Evolutionary conservation across 768 basidiomycete species (phyloP), one percentile per base, ranked within the genome.

Genomic region (Suillus sp.): DNA sequence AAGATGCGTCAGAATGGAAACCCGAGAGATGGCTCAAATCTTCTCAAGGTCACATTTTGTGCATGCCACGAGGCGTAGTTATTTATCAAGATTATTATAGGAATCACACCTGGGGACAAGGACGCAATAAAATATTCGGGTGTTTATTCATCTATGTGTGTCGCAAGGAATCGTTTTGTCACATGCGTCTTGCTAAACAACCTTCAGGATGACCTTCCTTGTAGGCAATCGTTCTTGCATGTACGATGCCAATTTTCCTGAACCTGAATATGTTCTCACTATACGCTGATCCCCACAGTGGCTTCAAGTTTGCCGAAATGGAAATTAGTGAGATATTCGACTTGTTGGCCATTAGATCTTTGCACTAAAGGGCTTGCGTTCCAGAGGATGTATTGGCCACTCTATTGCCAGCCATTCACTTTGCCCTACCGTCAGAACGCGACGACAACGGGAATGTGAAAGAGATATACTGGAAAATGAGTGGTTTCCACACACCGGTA

Each of bases 191-290:
- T 2, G n/a, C 43, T 11, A 25, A 27, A 16, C 32, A 20, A 18
- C 13, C 30, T 51, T 34, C 25, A 82, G 80, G 77, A 74, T 83
- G 77, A 79, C 82, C 7, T 84, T 83, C 70, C 69, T 83, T 35
- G 80, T 78, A 25, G 83, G 83, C n/a, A 72, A 73, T 48, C 70
- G 82, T 61, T 77, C 82, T 2, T 83, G 83, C 71, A 74, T 83
- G 82, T 83, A 62, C 13, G 48, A 45, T 67, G 18, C 16, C 22
- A 50, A 53, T 27, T 50, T 42, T 43, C 20, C 20, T 43, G 34
- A 22, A 35, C 13, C 13, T 37, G 20, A 16, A 40, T 25, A 45
- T 34, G 11, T 35, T 25, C 50, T 34, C 38, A 27, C 20, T 32
- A 22, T 38, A 34, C 14, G 9, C 45, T 42, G 11, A 34, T 32